phyloP scores from a whole-genome alignment of 371 early-diverging fungal genomes.

The Rhizopus sp. region DNA sequence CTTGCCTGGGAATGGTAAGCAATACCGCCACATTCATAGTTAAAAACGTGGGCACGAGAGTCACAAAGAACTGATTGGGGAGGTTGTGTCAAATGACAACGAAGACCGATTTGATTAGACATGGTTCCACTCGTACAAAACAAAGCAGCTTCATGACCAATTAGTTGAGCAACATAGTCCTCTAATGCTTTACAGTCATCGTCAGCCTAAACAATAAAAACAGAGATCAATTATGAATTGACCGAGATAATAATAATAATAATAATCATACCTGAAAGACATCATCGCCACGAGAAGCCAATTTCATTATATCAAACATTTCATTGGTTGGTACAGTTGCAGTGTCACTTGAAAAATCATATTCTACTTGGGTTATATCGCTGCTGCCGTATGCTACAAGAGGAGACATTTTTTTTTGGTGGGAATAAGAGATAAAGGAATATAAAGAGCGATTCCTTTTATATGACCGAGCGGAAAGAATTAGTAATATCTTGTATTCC shows the following conservation, averaged over 20 bases:
- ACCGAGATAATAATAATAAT: background rate
- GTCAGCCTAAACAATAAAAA: conserved; percentile 15
- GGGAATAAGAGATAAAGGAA: background rate
- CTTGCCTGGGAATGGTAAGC: conserved; percentile 79
- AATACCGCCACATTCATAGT: conserved; percentile 84
- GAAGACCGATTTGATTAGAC: conserved; percentile 82
- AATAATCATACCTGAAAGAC: conserved; percentile 65
- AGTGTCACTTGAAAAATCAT: conserved; percentile 67
- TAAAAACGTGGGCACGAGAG: conserved; percentile 74
- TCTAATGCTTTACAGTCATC: conserved; percentile 60
- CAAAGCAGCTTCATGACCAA: conserved; percentile 80
- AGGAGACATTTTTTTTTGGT: conserved; percentile 21
- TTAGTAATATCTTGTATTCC: background rate
- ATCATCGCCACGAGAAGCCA: conserved; percentile 83
- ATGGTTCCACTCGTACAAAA: conserved; percentile 85
- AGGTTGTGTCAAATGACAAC: conserved; percentile 71
- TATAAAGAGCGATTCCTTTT: background rate
- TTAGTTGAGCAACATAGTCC: conserved; percentile 63
- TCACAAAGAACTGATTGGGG: conserved; percentile 85
- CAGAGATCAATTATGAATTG: background rate
- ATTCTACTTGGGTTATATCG: conserved; percentile 15
- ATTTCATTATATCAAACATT: conserved; percentile 82
- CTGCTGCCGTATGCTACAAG: conserved; percentile 3
- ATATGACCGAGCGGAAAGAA: background rate
- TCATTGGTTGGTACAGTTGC: conserved; percentile 82